phyloP scores from a whole-genome alignment of 495 filamentous ascomycete species.

The Neurospora tetraspora region DNA sequence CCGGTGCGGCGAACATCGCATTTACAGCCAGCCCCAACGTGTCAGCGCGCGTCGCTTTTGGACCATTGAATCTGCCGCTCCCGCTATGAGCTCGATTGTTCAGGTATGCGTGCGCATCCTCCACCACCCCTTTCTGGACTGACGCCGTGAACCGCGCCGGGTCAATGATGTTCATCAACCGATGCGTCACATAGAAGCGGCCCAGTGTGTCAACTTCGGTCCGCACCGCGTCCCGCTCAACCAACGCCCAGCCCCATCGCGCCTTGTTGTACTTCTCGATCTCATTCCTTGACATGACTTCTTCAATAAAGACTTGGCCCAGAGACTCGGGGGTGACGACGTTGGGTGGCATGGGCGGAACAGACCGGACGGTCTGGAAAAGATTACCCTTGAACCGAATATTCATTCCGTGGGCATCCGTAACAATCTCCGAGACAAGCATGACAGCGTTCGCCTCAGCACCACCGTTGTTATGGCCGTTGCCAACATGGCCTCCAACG shows the following conservation, averaged over 20 bases:
- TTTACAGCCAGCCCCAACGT: constrained; percentile 14
- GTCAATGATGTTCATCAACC: constrained; percentile 26
- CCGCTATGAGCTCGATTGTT: constrained; percentile 30
- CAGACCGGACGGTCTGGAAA: constrained; percentile 12
- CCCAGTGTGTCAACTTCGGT: constrained; percentile 23
- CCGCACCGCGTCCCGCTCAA: constrained; percentile 12
- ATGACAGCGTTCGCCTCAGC: constrained; percentile 19
- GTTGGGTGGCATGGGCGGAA: constrained; percentile 3
- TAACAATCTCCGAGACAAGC: constrained; percentile 18
- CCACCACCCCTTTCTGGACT: constrained; percentile 15
- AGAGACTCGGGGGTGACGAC: constrained; percentile 10
- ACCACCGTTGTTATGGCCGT: neutral
- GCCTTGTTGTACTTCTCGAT: constrained; percentile 16
- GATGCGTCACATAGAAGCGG: constrained; percentile 34
- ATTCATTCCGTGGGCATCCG: constrained; percentile 9
- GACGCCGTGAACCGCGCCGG: constrained; percentile 12
- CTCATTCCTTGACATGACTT: constrained; percentile 23
- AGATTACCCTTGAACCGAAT: constrained; percentile 21
- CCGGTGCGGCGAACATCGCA: constrained; percentile 8
- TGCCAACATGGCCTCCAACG: neutral
- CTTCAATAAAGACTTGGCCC: constrained; percentile 25
- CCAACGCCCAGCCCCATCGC: constrained; percentile 23
- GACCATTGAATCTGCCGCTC: neutral
- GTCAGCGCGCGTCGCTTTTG: constrained; percentile 3
- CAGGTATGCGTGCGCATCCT: constrained; percentile 26